Evolutionary conservation across 202 grass and related monocot species (phyloP).

Genomic region (Eragrostis tef): DNA sequence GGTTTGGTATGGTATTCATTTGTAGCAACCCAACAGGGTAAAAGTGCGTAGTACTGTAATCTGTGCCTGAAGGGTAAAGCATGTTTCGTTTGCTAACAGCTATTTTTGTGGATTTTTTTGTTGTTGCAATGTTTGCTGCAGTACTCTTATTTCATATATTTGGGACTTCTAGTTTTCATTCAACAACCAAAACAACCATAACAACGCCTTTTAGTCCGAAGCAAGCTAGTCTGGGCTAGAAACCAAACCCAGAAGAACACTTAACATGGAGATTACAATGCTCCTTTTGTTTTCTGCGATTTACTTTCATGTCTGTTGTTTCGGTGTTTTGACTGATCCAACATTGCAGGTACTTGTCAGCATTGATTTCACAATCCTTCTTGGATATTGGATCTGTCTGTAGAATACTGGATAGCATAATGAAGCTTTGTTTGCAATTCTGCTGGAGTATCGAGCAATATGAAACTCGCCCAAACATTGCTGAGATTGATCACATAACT

Average conservation of each 20-base stretch:
- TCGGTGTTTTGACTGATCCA: constrained; percentile 12
- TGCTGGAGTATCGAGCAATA: constrained; percentile 93
- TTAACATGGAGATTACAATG: not conserved
- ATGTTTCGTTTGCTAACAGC: not conserved
- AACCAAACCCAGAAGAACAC: too few species aligned
- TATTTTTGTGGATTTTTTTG: not conserved
- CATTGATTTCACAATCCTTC: constrained; percentile 94
- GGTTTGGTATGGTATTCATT: constrained; percentile 1
- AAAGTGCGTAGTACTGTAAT: not conserved
- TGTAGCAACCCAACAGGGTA: not conserved
- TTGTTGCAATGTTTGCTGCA: not conserved
- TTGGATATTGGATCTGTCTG: constrained; percentile 96
- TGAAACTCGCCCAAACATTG: constrained; percentile 63
- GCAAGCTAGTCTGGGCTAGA: too few species aligned
- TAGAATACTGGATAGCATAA: constrained; percentile 93
- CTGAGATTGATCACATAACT: constrained; percentile 79
- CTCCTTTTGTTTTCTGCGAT: not conserved
- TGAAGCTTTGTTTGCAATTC: constrained; percentile 97
- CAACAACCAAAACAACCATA: too few species aligned
- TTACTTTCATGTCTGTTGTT: not conserved
- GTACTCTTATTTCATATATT: constrained; percentile 5
- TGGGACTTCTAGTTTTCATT: constrained; percentile 2
- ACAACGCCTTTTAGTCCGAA: too few species aligned
- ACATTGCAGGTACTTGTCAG: constrained; percentile 74
- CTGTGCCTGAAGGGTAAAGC: constrained; percentile 15